phyloP scores from a whole-genome alignment of 768 basidiomycete species.

The Vishniacozyma victoriae region DNA sequence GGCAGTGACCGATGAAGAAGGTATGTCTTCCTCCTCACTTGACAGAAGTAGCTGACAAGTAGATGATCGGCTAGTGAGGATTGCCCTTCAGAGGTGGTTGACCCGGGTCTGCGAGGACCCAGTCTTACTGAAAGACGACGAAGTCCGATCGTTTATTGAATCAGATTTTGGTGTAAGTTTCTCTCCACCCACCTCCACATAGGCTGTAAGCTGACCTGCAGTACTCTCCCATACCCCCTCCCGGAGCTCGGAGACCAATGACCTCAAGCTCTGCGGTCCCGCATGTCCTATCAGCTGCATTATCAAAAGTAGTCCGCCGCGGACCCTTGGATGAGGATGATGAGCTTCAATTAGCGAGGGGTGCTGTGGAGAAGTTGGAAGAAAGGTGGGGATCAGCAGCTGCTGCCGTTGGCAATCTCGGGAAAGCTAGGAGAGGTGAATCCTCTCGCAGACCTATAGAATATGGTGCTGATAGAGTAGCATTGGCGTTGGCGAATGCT shows the following conservation, averaged over 20 bases:
- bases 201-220: slow-evolving; percentile 6
- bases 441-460: background rate
- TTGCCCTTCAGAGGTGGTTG: slow-evolving; percentile 93
- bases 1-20: slow-evolving; percentile 92
- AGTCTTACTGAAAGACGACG: slow-evolving; percentile 81
- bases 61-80: slow-evolving; percentile 90
- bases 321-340: slow-evolving; percentile 91
- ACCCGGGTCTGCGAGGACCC: slow-evolving; percentile 87
- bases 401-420: slow-evolving; percentile 80
- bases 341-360: slow-evolving; percentile 78
- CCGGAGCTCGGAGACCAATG: slow-evolving; percentile 14
- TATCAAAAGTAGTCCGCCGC: slow-evolving; percentile 49
- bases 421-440: slow-evolving; percentile 70
- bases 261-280: slow-evolving; percentile 32
- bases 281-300: slow-evolving; percentile 26
- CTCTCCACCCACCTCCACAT: background rate
- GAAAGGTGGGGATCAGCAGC: slow-evolving; percentile 87
- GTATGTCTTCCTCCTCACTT: slow-evolving; percentile 23
- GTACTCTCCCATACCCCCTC: slow-evolving; percentile 45
- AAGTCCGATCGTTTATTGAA: slow-evolving; percentile 89
- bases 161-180: slow-evolving; percentile 77
- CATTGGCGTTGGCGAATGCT: slow-evolving; percentile 67
- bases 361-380: slow-evolving; percentile 87
- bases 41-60: background rate
- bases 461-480: slow-evolving; percentile 48